Evolutionary conservation across 1,139 yeast genomes (phyloP), one percentile per base, ranked within the genome.

Genomic region (Zygoascus sp.): DNA sequence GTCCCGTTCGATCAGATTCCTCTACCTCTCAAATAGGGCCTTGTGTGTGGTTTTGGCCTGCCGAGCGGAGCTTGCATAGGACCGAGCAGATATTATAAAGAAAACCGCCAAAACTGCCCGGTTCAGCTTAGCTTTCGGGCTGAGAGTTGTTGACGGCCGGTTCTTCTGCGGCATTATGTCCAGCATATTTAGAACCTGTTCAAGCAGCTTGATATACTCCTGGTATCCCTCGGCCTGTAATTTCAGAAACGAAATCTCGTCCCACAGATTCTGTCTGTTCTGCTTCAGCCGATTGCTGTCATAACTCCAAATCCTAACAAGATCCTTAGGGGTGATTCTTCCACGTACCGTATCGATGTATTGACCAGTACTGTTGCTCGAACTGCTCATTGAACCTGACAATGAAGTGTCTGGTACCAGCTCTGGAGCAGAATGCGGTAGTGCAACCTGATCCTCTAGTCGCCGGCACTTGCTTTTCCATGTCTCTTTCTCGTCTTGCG

Each of bases 331-430:
- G 19, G 16, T 35, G 22, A 42, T 42, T 42, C 15, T 28, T 7
- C 45, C 45, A 10, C 45, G 27, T 13, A 28, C 45, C 2, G 45
- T 42, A 13, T 35, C 25, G 5, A 42, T 37, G n/a, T 28, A 42
- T n/a, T n/a, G n/a, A n/a, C n/a, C n/a, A 13, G 32, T 17, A 11
- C n/a, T 8, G 19, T 40, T 40, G 21, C 13, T 19, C 17, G 17
- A n/a, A 13, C 32, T 35, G 25, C 11, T 21, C 5, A n/a, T 10
- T 11, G 25, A 17, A 11, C 11, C 9, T 9, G 39, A 20, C 15
- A 11, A n/a, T 8, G 39, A 13, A 4, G 17, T 20, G 15, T 35
- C 39, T 2, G n/a, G 11, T 15, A 20, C 25, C 15, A 20, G 25
- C 7, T 35, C 17, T 7, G 25, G 25, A 9, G 25, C 25, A 20